phyloP scores from a whole-genome alignment of 2,329 filamentous ascomycete species.

The Didymella pomorum region DNA sequence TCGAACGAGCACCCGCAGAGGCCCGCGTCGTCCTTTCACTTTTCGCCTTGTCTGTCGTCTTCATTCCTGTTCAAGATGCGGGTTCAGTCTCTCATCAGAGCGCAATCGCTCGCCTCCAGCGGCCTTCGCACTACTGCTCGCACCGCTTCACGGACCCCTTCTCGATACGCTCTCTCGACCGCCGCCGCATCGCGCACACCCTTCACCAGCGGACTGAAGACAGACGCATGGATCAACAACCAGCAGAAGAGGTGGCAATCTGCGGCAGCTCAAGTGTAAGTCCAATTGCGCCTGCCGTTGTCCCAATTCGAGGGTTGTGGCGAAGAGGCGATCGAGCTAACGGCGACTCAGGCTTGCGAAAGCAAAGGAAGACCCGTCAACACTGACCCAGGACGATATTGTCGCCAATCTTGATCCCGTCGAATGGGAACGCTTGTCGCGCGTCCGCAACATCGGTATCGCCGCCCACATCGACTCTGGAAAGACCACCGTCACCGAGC shows the following conservation, averaged over 20 bases:
- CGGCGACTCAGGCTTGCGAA: conserved; percentile 56
- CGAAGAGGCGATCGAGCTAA: conserved; percentile 32
- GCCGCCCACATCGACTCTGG: conserved; percentile 98
- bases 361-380: conserved; percentile 64
- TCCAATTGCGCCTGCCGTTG: conserved; percentile 17
- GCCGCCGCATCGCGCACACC: conserved; percentile 39
- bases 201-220: conserved; percentile 41
- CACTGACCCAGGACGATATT: conserved; percentile 69
- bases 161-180: conserved; percentile 47
- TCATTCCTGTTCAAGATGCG: conserved; percentile 40
- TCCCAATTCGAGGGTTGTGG: not conserved
- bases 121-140: conserved; percentile 42
- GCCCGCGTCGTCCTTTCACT: conserved; percentile 39
- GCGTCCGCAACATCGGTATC: conserved; percentile 96
- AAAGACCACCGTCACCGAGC: conserved; percentile 95
- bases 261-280: conserved; percentile 50
- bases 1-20: conserved; percentile 29
- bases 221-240: conserved; percentile 39
- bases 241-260: conserved; percentile 50
- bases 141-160: conserved; percentile 32
- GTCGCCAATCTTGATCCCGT: conserved; percentile 81
- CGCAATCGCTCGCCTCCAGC: conserved; percentile 43
- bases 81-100: conserved; percentile 45
- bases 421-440: conserved; percentile 79
- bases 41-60: conserved; percentile 23